Conservation (phyloP, 208 protist species). For the Crithidia expoeki region DNA sequence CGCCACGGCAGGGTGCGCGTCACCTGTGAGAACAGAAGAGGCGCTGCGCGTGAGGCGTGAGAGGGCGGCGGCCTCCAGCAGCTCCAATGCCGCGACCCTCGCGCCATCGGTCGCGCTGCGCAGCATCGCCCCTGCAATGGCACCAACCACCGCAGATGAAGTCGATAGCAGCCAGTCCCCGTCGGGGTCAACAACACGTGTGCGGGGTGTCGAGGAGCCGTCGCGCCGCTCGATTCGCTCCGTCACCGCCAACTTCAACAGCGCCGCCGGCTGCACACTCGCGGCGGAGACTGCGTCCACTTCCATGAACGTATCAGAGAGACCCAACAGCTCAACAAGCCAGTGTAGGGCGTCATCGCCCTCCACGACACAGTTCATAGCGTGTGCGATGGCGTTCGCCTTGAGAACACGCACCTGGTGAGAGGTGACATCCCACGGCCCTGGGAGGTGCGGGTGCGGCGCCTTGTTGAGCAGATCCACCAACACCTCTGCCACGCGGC, state of each 20-base stretch:
- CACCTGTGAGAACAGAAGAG: not conserved
- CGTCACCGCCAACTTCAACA: conserved; percentile 8
- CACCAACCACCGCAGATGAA: conserved; percentile 32
- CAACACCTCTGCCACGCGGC: conserved; percentile 38
- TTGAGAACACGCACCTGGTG: conserved; percentile 25
- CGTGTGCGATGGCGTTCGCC: conserved; percentile 29
- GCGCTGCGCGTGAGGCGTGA: conserved; percentile 28
- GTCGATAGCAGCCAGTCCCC: conserved; percentile 35
- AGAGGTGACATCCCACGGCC: conserved; percentile 51
- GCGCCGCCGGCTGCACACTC: not conserved
- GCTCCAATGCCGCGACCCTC: conserved; percentile 37
- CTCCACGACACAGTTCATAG: conserved; percentile 28
- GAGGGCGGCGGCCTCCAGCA: conserved; percentile 49
- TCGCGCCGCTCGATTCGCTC: conserved; percentile 18
- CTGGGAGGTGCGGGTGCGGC: conserved; percentile 46
- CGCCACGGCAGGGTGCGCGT: not conserved
- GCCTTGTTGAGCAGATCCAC: conserved; percentile 64
- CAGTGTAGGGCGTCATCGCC: conserved; percentile 36
- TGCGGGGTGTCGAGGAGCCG: not conserved
- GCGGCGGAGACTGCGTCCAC: not conserved
- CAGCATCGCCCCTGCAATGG: conserved; percentile 46
- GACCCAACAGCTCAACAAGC: conserved; percentile 31
- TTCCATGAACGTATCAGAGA: conserved; percentile 6
- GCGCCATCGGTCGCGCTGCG: conserved; percentile 18
- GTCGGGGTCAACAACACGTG: conserved; percentile 7